A percentile compares a stretch with the other conserved stretches of the same genome.
Evolutionary conservation across 148 eudicot species (phyloP).

Genomic region (Amaranthus cruentus): DNA sequence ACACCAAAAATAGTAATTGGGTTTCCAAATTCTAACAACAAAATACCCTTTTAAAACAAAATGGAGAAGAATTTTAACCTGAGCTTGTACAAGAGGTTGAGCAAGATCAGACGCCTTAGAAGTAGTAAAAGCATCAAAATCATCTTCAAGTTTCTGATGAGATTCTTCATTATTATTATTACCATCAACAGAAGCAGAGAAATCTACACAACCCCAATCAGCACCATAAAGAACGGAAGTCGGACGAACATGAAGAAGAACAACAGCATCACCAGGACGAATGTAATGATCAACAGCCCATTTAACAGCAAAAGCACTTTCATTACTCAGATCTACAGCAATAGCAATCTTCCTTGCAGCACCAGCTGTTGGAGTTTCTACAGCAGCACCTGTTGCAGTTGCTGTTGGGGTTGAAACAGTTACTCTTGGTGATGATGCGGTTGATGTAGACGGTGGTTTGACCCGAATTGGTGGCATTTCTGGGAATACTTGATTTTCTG

Average conservation of each 20-base stretch:
- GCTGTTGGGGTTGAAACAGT: constrained; percentile 41
- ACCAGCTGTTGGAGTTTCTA: constrained; percentile 60
- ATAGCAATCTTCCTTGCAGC: constrained; percentile 80
- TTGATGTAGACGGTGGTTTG: constrained; percentile 27
- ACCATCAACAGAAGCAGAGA: constrained; percentile 19
- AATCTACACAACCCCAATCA: constrained; percentile 85
- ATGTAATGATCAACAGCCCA: constrained; percentile 86
- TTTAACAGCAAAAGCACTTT: constrained; percentile 81
- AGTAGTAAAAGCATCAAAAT: constrained; percentile 70
- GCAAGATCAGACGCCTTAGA: constrained; percentile 68
- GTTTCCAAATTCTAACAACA: not conserved
- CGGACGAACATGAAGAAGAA: constrained; percentile 71
- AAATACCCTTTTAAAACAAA: not conserved
- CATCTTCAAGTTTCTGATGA: constrained; percentile 61
- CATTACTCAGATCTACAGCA: constrained; percentile 83
- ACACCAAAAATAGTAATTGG: not conserved
- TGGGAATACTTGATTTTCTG: not conserved
- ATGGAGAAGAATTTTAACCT: constrained; percentile 23
- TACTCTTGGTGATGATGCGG: constrained; percentile 27
- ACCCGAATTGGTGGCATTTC: constrained; percentile 49
- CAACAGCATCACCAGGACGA: constrained; percentile 80
- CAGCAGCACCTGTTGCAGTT: constrained; percentile 41
- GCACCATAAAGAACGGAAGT: constrained; percentile 88
- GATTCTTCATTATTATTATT: constrained; percentile 29
- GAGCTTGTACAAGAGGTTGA: constrained; percentile 67